Base-by-base conservation (phyloP, 768 basidiomycete species). In the Pisolithus marmoratus region DNA sequence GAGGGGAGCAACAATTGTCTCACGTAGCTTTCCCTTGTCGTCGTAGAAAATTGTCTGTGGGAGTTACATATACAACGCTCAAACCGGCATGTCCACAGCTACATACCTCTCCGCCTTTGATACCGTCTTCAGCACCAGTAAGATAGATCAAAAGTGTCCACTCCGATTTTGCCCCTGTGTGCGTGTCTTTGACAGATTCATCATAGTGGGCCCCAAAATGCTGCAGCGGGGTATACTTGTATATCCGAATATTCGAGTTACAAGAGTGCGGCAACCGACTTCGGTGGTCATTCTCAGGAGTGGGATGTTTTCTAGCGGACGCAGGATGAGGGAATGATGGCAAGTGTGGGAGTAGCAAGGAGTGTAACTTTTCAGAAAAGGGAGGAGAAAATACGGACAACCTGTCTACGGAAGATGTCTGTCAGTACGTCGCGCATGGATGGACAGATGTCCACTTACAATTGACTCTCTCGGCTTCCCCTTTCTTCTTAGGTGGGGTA, bases 161-260 rank as follows among this genome's bases (percentile, higher is more conserved):
- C 63, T 88, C 85, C 31, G 84, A 86, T 61, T 77, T 80, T 1
- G 77, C 74, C 4, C 83, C 83, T 7, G 83, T 82, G 48, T 72
- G 60, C 4, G 74, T 51, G 61, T 86, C 85, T 8, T 74, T 73
- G 24, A 85, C 80, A 19, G 81, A 80, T 59, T 87, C 86, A 56
- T 90, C 87, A 58, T 88, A 90, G 63, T 89, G 87, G 14, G 81
- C 78, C 20, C 85, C 84, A 65, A 90, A 89, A 66, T 83, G 78
- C 54, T 85, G 83, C 0, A 72, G 72, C 23, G 78, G 68, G 3
- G 74, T 73, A 61, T 87, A 89, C 57, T 82, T 83, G 65, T 88
- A 88, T 54, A 88, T 64, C 26, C 88, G 72, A 29, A 90, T 88
- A 61, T 89, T 88, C 2, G 83, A 77, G 64, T 89, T 90, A 50